phyloP scores from a whole-genome alignment of 495 filamentous ascomycete species.

The Trichoderma erinaceum region DNA sequence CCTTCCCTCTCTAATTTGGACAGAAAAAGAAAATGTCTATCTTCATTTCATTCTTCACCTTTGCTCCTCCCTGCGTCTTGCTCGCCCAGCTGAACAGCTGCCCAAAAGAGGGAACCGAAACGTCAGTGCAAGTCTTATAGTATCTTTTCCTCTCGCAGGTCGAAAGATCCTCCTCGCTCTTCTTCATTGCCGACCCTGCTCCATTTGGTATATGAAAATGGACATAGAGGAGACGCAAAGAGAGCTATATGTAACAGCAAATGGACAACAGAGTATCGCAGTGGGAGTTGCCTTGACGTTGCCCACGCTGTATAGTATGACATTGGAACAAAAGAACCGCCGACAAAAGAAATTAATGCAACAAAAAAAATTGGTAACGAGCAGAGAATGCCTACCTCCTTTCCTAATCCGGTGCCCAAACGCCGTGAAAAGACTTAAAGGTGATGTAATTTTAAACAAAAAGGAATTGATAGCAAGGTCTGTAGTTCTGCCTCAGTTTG shows the following conservation, averaged over 20 bases:
- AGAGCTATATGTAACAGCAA: neutral
- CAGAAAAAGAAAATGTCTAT: conserved; percentile 8
- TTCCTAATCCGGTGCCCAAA: conserved; percentile 20
- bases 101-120: neutral
- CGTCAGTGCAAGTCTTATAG: neutral
- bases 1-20: neutral
- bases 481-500: neutral
- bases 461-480: neutral
- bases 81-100: neutral
- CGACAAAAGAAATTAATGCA: neutral
- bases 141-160: neutral
- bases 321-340: neutral
- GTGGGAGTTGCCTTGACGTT: neutral
- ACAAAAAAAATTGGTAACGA: neutral
- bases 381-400: conserved; percentile 20
- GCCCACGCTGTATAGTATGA: neutral
- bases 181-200: neutral
- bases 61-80: neutral
- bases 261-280: neutral
- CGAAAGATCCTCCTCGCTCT: neutral
- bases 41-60: conserved; percentile 9
- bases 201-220: neutral
- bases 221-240: neutral
- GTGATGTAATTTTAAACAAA: neutral
- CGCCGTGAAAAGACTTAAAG: neutral